Conservation (phyloP, 208 protist species). For the Trypanosoma lewisi region DNA sequence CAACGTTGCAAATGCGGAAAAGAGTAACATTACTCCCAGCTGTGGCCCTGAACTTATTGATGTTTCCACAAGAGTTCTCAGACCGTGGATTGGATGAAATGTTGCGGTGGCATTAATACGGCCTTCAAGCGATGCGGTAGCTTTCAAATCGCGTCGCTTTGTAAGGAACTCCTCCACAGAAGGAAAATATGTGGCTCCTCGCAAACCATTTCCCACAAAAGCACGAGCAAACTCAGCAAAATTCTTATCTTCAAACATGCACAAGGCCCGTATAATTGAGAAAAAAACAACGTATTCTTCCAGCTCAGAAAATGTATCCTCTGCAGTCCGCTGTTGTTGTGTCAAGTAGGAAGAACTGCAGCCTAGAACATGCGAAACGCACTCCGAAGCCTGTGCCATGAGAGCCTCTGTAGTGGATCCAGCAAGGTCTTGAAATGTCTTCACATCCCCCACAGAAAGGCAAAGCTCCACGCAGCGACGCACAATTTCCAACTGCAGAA, state of each 20-base stretch:
- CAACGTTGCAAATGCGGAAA: conserved; percentile 39
- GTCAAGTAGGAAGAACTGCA: background rate
- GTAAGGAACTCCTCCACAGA: conserved; percentile 5
- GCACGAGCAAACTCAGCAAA: conserved; percentile 15
- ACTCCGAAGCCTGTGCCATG: conserved; percentile 21
- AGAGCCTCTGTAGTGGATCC: conserved; percentile 8
- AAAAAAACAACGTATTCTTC: conserved; percentile 21
- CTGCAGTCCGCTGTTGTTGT: background rate
- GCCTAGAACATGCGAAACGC: background rate
- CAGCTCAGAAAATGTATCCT: conserved; percentile 1
- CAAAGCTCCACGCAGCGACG: conserved; percentile 13
- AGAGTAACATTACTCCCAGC: conserved; percentile 32
- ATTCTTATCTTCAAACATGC: conserved; percentile 15
- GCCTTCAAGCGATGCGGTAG: conserved; percentile 5
- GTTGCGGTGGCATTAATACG: conserved; percentile 1
- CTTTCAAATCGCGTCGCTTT: background rate
- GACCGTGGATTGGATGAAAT: background rate
- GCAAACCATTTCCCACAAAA: conserved; percentile 17
- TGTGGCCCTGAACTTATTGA: conserved; percentile 20
- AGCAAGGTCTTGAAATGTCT: conserved; percentile 13
- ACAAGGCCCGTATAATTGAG: conserved; percentile 21
- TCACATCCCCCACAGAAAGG: conserved; percentile 13
- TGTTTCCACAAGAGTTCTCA: conserved; percentile 14
- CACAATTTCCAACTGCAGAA: conserved; percentile 19
- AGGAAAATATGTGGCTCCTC: conserved; percentile 9